Evolutionary conservation across 768 basidiomycete species (phyloP).

Genomic region (Mycena polygramma): DNA sequence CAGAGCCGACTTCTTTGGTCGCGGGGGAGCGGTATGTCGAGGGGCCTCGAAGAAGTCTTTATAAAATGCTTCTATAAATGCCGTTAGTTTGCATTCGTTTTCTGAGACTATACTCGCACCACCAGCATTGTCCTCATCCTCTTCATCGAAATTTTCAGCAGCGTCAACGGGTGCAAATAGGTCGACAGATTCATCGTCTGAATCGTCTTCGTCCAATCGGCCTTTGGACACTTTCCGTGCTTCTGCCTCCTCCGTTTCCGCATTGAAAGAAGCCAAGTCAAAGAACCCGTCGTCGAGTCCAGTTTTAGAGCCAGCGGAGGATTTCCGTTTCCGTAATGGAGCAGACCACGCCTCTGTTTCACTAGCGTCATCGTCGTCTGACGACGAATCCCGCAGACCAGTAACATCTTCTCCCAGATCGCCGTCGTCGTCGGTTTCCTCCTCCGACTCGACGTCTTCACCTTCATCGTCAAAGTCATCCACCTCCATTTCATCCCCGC

Average conservation of each 20-base stretch:
- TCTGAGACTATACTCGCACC: slow-evolving; percentile 50
- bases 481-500: slow-evolving; percentile 51
- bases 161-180: slow-evolving; percentile 74
- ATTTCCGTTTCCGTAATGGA: slow-evolving; percentile 8
- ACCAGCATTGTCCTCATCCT: slow-evolving; percentile 57
- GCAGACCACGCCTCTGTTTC: slow-evolving; percentile 48
- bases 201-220: slow-evolving; percentile 61
- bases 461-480: slow-evolving; percentile 49
- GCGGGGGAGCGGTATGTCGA: slow-evolving; percentile 40
- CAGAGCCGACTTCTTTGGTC: slow-evolving; percentile 36
- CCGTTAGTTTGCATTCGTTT: slow-evolving; percentile 12
- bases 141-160: slow-evolving; percentile 55
- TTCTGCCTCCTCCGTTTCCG: slow-evolving; percentile 85
- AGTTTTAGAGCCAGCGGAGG: slow-evolving; percentile 40
- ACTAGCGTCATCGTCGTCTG: slow-evolving; percentile 53
- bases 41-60: slow-evolving; percentile 87
- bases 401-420: slow-evolving; percentile 44
- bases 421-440: slow-evolving; percentile 44
- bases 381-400: slow-evolving; percentile 53
- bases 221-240: slow-evolving; percentile 73
- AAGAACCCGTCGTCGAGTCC: slow-evolving; percentile 94
- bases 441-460: slow-evolving; percentile 49
- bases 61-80: slow-evolving; percentile 72
- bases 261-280: slow-evolving; percentile 88
- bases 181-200: slow-evolving; percentile 72